phyloP scores from a whole-genome alignment of 257 asterid species.

The Salvia rosmarinus region DNA sequence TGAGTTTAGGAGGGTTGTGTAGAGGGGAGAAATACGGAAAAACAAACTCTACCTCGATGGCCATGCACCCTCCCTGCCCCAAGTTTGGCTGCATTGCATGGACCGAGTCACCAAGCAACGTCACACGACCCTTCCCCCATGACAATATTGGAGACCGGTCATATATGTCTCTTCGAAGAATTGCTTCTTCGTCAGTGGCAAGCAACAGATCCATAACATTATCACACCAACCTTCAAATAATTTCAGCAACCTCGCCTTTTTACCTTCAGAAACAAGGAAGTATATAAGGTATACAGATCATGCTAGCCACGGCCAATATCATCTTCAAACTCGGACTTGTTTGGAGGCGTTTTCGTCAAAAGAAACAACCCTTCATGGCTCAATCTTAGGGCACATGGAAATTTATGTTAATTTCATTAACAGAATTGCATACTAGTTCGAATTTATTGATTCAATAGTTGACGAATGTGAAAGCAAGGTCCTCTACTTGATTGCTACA shows the following conservation, averaged over 20 bases:
- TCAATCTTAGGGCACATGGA: no score
- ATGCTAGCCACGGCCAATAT: no score
- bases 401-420: no score
- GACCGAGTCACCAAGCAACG: slow-evolving; percentile 94
- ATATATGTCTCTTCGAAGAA: slow-evolving; percentile 93
- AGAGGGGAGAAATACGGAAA: neutral
- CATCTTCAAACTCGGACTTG: no score
- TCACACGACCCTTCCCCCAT: slow-evolving; percentile 97
- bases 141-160: slow-evolving; percentile 70
- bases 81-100: slow-evolving; percentile 99
- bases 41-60: slow-evolving; percentile 73
- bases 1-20: neutral
- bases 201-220: slow-evolving; percentile 78
- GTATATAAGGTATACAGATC: no score
- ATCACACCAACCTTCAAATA: slow-evolving; percentile 95
- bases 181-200: slow-evolving; percentile 85
- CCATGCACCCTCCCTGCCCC: slow-evolving; percentile 99
- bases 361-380: no score
- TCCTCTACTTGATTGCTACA: no score
- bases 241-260: slow-evolving; percentile 73
- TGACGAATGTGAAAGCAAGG: no score
- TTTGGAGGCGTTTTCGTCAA: no score
- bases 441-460: no score
- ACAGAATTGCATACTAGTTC: no score
- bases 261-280: slow-evolving; percentile 52